Evolutionary conservation across 192 early-diverging fungal species (phyloP).

Genomic region (Coemansia sp.): DNA sequence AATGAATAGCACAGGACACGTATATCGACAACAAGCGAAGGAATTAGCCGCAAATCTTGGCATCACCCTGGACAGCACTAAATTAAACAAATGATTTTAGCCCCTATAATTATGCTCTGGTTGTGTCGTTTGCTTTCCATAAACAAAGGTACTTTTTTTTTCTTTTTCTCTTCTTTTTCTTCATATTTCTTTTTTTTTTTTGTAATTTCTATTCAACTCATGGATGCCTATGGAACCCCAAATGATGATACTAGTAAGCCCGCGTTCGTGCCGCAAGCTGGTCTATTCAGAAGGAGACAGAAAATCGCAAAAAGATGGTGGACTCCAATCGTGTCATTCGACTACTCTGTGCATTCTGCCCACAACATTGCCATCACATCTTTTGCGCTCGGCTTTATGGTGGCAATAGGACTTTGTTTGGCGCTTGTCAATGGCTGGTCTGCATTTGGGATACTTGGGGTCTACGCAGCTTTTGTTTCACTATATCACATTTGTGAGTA

Average conservation of each 20-base stretch:
- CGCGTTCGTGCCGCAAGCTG: slow-evolving; percentile 23
- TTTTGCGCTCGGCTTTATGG: slow-evolving; percentile 65
- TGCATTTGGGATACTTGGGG: slow-evolving; percentile 57
- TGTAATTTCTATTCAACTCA: not conserved
- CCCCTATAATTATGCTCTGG: too few relatives aligned
- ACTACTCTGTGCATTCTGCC: slow-evolving; percentile 67
- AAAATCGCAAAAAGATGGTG: slow-evolving; percentile 27
- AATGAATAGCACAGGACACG: too few relatives aligned
- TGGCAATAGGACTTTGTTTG: slow-evolving; percentile 58
- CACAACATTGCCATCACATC: slow-evolving; percentile 82
- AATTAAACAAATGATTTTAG: too few relatives aligned
- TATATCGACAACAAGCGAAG: too few relatives aligned
- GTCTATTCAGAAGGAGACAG: slow-evolving; percentile 16
- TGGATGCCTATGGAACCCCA: not conserved
- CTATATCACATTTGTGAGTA: slow-evolving; percentile 90
- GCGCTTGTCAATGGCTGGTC: slow-evolving; percentile 31
- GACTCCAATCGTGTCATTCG: slow-evolving; percentile 56
- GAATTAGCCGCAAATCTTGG: too few relatives aligned
- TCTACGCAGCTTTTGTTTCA: slow-evolving; percentile 66
- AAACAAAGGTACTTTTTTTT: not conserved
- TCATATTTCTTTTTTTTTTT: slow-evolving; percentile 2
- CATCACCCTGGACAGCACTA: too few relatives aligned
- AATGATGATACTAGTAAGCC: not conserved
- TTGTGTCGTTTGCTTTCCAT: not conserved
- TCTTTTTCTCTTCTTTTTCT: slow-evolving; percentile 17